Base-by-base conservation (phyloP, 768 basidiomycete species). In the Russula ochroleuca region DNA sequence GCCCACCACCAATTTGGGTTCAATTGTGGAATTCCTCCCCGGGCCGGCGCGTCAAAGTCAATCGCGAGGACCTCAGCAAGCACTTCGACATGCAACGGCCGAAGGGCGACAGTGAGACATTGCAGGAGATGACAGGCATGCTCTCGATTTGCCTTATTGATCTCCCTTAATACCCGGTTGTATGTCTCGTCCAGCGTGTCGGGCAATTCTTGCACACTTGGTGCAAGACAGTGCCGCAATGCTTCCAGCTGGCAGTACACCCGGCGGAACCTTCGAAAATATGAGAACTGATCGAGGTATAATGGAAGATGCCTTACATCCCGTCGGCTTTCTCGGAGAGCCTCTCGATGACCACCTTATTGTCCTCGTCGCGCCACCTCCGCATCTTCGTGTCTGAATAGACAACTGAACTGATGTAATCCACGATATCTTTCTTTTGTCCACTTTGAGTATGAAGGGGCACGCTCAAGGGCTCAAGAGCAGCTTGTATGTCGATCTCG, bases 361-460 rank as follows among this genome's bases (percentile, higher is more conserved):
- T 61, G 9, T 61, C 59, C 15, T 64, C 63, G 3, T 53, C 59
- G 5, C 47, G 50, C 63, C 63, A 64, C 49, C 51, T 61, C 48
- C 17, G 37, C 59, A 61, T 61, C 11, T 21, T 48, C 3, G 10
- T 2, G 14, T 64, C 63, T 37, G 59, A 54, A 15, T 17, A 25
- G 8, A 64, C 51, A 0, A 47, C 63, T 0, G 50, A 51, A 3
- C 4, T n/a, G 50, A 63, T 15, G 2, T 63, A 63, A 15, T 48
- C n/a, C 5, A 37, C 8, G 10, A 64, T 48, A 23, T 53, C 63
- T 13, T 53, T 25, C 17, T 31, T 53, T 13, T 60, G 63, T 10
- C 57, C 47, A 15, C n/a, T 41, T 38, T 59, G 58, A 0, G 40
- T 28, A 5, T 64, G 57, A 9, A 64, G 58, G 0, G 57, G 51